phyloP scores from a whole-genome alignment of 495 filamentous ascomycete genomes.

The Talaromyces borbonicus region DNA sequence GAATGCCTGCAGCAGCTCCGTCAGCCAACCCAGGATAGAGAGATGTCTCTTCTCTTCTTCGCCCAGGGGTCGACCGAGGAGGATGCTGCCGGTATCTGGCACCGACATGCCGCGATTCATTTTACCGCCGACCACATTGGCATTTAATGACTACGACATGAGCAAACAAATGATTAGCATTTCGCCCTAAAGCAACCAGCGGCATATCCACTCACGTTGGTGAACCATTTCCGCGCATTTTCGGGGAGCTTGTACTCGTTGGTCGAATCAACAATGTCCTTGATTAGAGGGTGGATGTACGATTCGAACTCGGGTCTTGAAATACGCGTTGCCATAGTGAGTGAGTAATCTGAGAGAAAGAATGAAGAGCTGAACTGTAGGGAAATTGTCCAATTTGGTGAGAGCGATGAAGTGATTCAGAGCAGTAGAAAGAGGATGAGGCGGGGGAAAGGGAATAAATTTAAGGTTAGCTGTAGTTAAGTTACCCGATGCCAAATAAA shows the following conservation, averaged over 20 bases:
- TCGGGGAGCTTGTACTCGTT: constrained; percentile 72
- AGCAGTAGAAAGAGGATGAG: no score
- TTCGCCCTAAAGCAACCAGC: constrained; percentile 2
- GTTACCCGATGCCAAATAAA: background rate
- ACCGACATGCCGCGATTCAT: constrained; percentile 98
- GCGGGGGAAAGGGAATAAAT: background rate
- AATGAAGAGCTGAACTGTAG: background rate
- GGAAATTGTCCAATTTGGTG: no score
- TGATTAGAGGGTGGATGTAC: constrained; percentile 70
- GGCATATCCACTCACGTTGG: constrained; percentile 47
- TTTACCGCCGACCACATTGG: constrained; percentile 90
- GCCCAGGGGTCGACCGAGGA: constrained; percentile 60
- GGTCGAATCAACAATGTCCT: constrained; percentile 65
- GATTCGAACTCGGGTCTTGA: constrained; percentile 78
- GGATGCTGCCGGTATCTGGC: constrained; percentile 74
- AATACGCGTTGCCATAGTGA: constrained; percentile 52
- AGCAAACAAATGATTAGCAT: constrained; percentile 11
- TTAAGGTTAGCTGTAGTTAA: background rate
- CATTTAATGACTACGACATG: constrained; percentile 53
- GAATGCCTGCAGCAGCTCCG: constrained; percentile 95
- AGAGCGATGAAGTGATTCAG: no score
- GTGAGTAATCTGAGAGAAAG: background rate
- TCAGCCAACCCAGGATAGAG: constrained; percentile 88
- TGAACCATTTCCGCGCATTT: constrained; percentile 78
- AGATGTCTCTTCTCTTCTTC: constrained; percentile 76